Evolutionary conservation across 1,284 basidiomycete genomes (phyloP), one percentile per base, ranked within the genome.

Genomic region (Ganoderma sinense): DNA sequence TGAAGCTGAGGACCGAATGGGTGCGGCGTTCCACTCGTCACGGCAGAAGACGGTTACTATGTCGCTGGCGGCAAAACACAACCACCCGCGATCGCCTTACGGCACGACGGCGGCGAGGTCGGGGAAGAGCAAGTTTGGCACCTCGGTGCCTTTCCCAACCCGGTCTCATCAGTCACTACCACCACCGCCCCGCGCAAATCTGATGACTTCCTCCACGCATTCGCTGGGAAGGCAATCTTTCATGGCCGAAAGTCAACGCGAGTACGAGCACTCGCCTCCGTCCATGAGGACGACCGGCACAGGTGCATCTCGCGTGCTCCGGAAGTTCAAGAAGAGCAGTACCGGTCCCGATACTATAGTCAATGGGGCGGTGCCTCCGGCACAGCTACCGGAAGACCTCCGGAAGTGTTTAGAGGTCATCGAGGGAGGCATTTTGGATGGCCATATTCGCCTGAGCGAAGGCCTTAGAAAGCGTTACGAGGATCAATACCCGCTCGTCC

Each of bases 401-500:
- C 89, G 91, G 67, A 87, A 91, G 76, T 96, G 96, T 74, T 83
- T 98, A 11, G 93, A 96, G 76, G 93, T 95, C 13, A 89, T 97
- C 33, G 91, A 94, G 74, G 88, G 88, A 51, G 92, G 94, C 36
- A 94, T 98, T 56, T 85, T 97, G 63, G 90, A 95, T 62, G 96
- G 97, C 2, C 96, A 98, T 81, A 86, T 93, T 75, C 89, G 91
- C 75, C 87, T 98, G 33, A 93, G 91, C 65, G 91, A 94, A 61
- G 92, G 92, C 29, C 82, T 98, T 74, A 89, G 89, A 77, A 96
- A 94, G 82, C 86, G 96, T 58, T 97, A 97, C 72, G 95, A 97
- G 70, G 95, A 97, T 76, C 95, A 97, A 78, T 97, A 93, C 77
- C 96, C 96, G 4, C 87, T 98, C 29, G 96, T 98, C 45, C 87